phyloP scores from a whole-genome alignment of 495 filamentous ascomycete species.

The Terfezia claveryi region DNA sequence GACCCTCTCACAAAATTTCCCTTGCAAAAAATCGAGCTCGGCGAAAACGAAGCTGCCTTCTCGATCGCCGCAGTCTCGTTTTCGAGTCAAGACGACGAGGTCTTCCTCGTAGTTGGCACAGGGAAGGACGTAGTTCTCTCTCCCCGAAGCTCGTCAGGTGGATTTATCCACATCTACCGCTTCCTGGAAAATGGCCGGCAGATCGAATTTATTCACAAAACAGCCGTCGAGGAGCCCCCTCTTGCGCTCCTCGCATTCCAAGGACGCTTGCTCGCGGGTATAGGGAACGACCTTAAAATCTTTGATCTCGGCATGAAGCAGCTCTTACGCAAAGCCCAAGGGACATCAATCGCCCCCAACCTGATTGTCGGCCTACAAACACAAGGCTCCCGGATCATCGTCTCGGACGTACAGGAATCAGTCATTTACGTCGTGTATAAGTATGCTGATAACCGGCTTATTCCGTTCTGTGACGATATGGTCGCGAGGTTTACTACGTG shows the following conservation, averaged over 20 bases:
- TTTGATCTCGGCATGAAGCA: constrained; percentile 83
- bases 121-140: constrained; percentile 67
- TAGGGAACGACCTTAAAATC: constrained; percentile 60
- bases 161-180: constrained; percentile 82
- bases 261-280: constrained; percentile 63
- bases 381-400: constrained; percentile 76
- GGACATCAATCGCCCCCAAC: constrained; percentile 45
- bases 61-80: constrained; percentile 69
- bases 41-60: constrained; percentile 78
- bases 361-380: constrained; percentile 73
- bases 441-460: constrained; percentile 66
- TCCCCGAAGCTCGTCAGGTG: constrained; percentile 50
- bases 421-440: constrained; percentile 88
- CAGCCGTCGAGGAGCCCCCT: constrained; percentile 68
- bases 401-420: constrained; percentile 77
- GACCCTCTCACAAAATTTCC: constrained; percentile 64
- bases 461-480: constrained; percentile 79
- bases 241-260: constrained; percentile 81
- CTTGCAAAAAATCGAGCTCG: constrained; percentile 53
- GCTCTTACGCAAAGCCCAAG: constrained; percentile 76
- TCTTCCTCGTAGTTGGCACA: constrained; percentile 79
- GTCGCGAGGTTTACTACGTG: constrained; percentile 73
- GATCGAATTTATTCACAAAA: constrained; percentile 91
- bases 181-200: constrained; percentile 67
- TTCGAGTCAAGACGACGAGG: constrained; percentile 66